Evolutionary conservation across 108 stramenopile genomes (phyloP), one percentile per base, ranked within the genome.

Genomic region (Cyclotella baltica): DNA sequence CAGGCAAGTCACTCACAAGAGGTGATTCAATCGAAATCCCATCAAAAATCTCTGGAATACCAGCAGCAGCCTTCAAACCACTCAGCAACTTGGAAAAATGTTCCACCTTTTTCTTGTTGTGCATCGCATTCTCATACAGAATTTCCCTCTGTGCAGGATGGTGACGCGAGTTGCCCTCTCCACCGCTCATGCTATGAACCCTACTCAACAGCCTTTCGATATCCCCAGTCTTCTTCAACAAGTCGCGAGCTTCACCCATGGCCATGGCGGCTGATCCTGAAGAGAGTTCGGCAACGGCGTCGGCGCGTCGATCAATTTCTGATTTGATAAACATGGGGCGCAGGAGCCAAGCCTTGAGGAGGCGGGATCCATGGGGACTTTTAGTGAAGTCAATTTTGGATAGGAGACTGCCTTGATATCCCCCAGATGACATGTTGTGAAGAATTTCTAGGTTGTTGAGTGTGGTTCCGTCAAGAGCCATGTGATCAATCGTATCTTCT

Each of bases 91-190:
- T 91, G 10, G 83, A 81, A 73, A 98, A 95, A 74, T 97, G 94
- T 35, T 86, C 86, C 9, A 99, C 97, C 85, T 98, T 98, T 50
- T 97, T 92, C 71, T 88, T 94, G 46, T 90, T 96, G 84, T 99
- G 98, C 62, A 87, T 91, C 37, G 77, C 85, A 50, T 56, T 78
- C 73, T 99, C 99, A 75, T 98, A 99, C 65, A 99, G 83, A 25
- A 99, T 92, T 36, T 98, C 98, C 35, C 98, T 84, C 48, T 92
- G 88, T 58, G 95, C 89, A n/a, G 99, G 99, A 84, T 99, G 98
- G 59, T 75, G 72, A n/a, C n/a, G n/a, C 4, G 29, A n/a, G 10
- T 63, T 66, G 2, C 73, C 76, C n/a, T 73, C 88, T 43, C 71
- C 84, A 28, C 86, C 86, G 23, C 94, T 91, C 93, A 98, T 96